Evolutionary conservation across 345 rosid species (phyloP), one percentile per base, ranked within the genome.

Genomic region (Toxicodendron radicans): DNA sequence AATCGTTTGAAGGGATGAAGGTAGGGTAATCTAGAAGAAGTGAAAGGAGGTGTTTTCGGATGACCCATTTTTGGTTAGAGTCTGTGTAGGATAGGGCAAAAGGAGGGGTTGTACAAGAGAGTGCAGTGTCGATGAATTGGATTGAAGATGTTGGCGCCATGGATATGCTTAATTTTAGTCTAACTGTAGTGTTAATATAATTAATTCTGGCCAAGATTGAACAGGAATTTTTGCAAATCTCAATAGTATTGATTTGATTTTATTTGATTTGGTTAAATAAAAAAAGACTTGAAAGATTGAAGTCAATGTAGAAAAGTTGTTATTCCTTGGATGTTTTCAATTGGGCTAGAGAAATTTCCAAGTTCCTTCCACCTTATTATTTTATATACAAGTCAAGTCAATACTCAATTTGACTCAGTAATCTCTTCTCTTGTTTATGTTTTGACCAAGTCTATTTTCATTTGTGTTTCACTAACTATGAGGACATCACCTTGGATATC

Each of bases 81-180:
- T 89, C 89, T 2, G 92, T 18, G 80, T 93, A 93, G 51, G 98
- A 86, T 0, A 91, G 85, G 12, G 89, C 76, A 30, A 76, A 87
- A 5, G 80, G 71, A 4, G 80, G 69, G 13, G 74, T 75, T 45
- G 80, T 63, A 61, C 82, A 79, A 14, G 73, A 69, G 54, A 91
- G 89, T 12, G 97, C 90, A 2, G 86, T 82, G 6, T 93, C 91
- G 18, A 93, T 84, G 91, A 88, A 87, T 67, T 83, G 73, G 73
- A 69, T 73, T 12, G 78, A 61, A 75, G 85, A 80, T 18, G 84
- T 20, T 18, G 75, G 53, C n/a, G 88, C 88, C 92, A 88, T 88
- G 45, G 23, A 45, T 27, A 16, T 0, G 20, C 38, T 27, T 27
- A 27, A 27, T 27, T 27, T 27, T 27, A 27, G 30, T 27, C 30